A percentile compares a stretch with the other conserved stretches of the same genome.
Evolutionary conservation across 768 basidiomycete species (phyloP).

Genomic region (Boletus vinaceobasis): DNA sequence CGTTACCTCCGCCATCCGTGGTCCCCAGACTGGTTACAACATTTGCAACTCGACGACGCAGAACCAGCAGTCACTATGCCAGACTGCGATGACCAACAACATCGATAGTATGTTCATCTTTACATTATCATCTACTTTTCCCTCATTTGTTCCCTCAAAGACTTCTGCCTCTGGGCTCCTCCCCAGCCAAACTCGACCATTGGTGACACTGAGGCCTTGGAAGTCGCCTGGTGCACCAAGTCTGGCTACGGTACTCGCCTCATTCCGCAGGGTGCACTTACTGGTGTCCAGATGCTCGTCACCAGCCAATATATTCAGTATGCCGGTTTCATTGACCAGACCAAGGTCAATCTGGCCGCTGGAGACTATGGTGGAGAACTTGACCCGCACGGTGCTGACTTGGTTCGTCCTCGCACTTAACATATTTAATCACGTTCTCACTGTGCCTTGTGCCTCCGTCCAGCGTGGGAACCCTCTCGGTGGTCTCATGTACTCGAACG

Average conservation of each 20-base stretch:
- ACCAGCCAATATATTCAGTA: slow-evolving; percentile 58
- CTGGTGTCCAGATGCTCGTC: slow-evolving; percentile 60
- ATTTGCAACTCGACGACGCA: slow-evolving; percentile 66
- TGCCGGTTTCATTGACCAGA: slow-evolving; percentile 66
- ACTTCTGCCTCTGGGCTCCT: slow-evolving; percentile 72
- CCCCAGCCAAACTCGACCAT: slow-evolving; percentile 47
- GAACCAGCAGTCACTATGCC: slow-evolving; percentile 59
- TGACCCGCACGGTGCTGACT: slow-evolving; percentile 72
- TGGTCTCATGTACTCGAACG: slow-evolving; percentile 62
- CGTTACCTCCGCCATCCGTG: slow-evolving; percentile 44
- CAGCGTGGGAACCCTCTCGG: slow-evolving; percentile 82
- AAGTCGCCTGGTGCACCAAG: slow-evolving; percentile 74
- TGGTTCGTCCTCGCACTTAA: slow-evolving; percentile 31
- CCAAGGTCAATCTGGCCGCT: slow-evolving; percentile 45
- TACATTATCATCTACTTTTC: not conserved
- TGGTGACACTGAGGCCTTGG: slow-evolving; percentile 61
- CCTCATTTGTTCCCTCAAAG: slow-evolving; percentile 39
- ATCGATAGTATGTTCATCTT: slow-evolving; percentile 32
- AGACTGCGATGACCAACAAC: slow-evolving; percentile 64
- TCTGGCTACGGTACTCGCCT: slow-evolving; percentile 63
- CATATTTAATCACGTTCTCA: slow-evolving; percentile 14
- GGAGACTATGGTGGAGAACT: slow-evolving; percentile 74
- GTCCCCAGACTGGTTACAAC: slow-evolving; percentile 63
- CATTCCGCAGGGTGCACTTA: slow-evolving; percentile 61
- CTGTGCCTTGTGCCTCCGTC: not conserved